Evolutionary conservation across 768 basidiomycete genomes (phyloP), one percentile per base, ranked within the genome.

Genomic region (Amanita fuliginea): DNA sequence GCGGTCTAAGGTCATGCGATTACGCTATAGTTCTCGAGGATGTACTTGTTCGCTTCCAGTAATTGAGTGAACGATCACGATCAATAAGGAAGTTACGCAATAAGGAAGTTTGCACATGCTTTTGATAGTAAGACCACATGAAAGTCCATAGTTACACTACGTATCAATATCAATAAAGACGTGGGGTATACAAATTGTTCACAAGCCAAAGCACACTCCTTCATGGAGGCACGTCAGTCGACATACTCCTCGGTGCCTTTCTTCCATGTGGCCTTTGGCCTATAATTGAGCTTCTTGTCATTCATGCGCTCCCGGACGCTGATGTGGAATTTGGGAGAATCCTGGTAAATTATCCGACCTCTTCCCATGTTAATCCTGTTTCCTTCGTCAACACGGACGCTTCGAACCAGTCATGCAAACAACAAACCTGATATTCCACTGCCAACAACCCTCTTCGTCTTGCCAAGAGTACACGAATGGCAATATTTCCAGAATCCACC

Each of bases 401-500:
- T 33, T 18, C 4, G 11, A 42, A n/a, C 9, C 13, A 33, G 18
- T 6, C 13, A 6, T 32, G 16, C 1, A n/a, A 11, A 46, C 11
- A 6, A 65, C 82, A 49, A 54, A 86, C 86, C 69, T 68, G 63
- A 71, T 76, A 39, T 64, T 64, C 6, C 52, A 65, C 53, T 77
- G 74, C 83, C 82, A 86, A 13, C 55, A 57, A 1, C 78, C 76
- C 1, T 71, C 44, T 0, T 52, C 54, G 51, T 85, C 78, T 59
- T 86, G 84, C 71, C 72, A 82, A 16, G 66, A 60, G 55, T 71
- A 76, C 34, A 57, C 60, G 47, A 72, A 57, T 13, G 82, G 85
- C 0, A 86, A 24, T 22, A 86, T 63, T 63, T 90, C 86, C 32
- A 87, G 63, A n/a, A 84, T 30, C 84, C 82, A 83, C 86, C 86